A percentile compares a stretch with the other conserved stretches of the same genome.
phyloP scores from a whole-genome alignment of 192 early-diverging fungal genomes.

The Physocladia obscura region DNA sequence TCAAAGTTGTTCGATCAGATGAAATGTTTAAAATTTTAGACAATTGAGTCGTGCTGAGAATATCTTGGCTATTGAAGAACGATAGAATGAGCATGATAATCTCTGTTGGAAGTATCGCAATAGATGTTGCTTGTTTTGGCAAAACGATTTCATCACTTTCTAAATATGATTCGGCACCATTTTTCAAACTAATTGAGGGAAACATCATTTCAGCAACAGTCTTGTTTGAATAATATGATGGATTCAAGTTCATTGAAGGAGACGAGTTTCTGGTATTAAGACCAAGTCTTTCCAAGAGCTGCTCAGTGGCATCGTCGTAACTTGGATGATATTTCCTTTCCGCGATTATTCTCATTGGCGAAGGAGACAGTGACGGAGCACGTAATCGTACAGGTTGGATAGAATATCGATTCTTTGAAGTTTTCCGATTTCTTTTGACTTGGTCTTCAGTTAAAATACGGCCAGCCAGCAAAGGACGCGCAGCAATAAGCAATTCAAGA shows the following conservation, averaged over 20 bases:
- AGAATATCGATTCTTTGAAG: background rate
- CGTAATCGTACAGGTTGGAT: background rate
- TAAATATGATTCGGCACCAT: too few species aligned
- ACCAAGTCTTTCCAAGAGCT: slow-evolving; percentile 4
- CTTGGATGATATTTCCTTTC: background rate
- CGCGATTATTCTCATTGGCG: background rate
- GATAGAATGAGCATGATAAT: slow-evolving; percentile 31
- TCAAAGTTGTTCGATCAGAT: slow-evolving; percentile 6
- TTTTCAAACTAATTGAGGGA: too few species aligned
- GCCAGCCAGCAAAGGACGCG: slow-evolving; percentile 30
- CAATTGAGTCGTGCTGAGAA: slow-evolving; percentile 10
- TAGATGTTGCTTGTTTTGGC: background rate
- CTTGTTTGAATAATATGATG: slow-evolving; percentile 20
- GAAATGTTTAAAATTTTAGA: slow-evolving; percentile 3
- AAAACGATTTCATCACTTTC: background rate
- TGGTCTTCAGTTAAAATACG: background rate
- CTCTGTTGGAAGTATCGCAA: slow-evolving; percentile 24
- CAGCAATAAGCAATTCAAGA: slow-evolving; percentile 25
- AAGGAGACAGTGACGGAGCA: background rate
- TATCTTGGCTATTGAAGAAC: slow-evolving; percentile 14
- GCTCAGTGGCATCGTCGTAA: slow-evolving; percentile 22
- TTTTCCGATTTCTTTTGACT: background rate
- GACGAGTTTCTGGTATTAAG: background rate
- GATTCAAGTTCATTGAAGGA: slow-evolving; percentile 1
- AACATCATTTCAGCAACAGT: slow-evolving; percentile 3